Base-by-base conservation (phyloP, 2,329 filamentous ascomycete genomes). In the Sporothrix pallida region DNA sequence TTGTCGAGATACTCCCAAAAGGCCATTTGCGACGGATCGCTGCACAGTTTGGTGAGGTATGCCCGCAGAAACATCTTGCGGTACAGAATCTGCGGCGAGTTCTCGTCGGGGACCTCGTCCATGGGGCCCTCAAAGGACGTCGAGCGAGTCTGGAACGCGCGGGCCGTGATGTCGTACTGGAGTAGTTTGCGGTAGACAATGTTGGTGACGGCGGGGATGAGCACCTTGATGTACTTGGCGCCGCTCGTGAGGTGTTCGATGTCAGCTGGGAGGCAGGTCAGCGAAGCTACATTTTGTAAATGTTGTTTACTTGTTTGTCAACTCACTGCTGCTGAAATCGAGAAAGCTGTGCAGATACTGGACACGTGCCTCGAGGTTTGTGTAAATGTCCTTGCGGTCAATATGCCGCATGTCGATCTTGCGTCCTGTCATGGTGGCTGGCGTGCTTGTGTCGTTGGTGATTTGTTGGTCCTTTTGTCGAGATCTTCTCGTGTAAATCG, bases 1-100 rank as follows among this genome's bases (percentile, higher is more conserved):
- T 95, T 95, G 83, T 95, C 91, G 62, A 95, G 84, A 79, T 95
- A 95, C 78, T 92, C 89, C 92, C 93, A 95, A 80, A 94, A 94
- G 75, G 93, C 90, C 86, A 93, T 90, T 76, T 88, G 89, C 70
- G 88, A 90, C 0, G 91, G 91, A 78, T 95, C 92, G 5, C 90
- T 91, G 81, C 92, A 94, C 52, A 95, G 83, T 80, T 91, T 92
- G 74, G 87, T 89, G 46, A 95, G 84, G 77, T 95, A 95, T 71
- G 91, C 92, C n/a, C 91, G 84, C 70, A 90, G 81, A 79, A 95
- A 94, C 85, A 92, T 91, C 84, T 95, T 95, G 75, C 93, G 87
- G 79, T 94, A 88, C 77, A 91, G 81, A 76, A 95, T 94, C 80
- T 93, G 91, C 0, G 92, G 91, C 76, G 90, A 91, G 76, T 92